Percentiles rank a stretch among this genome's conserved stretches.
phyloP scores from a whole-genome alignment of 1,284 basidiomycete species.

The Rhizoctonia solani region DNA sequence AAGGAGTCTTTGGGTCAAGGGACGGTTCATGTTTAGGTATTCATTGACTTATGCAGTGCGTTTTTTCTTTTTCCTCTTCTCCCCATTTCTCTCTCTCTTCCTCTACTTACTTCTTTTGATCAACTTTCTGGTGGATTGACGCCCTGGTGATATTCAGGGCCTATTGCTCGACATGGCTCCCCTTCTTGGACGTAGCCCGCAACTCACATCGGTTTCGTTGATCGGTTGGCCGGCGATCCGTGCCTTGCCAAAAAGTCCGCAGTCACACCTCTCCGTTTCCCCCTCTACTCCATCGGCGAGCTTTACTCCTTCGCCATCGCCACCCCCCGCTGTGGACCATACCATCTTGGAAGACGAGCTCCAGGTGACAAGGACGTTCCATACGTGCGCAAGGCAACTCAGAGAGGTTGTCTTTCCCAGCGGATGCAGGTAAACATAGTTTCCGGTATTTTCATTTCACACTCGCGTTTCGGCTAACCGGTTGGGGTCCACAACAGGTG shows the following conservation, averaged over 20 bases:
- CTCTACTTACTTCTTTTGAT: no score
- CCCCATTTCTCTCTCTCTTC: no score
- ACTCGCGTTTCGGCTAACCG: background rate
- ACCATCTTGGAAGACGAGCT: constrained; percentile 27
- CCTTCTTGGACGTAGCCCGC: constrained; percentile 24
- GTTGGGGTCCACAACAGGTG: background rate
- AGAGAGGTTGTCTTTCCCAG: constrained; percentile 27
- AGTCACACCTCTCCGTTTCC: constrained; percentile 7
- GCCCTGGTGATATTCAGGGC: constrained; percentile 27
- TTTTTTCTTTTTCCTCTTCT: background rate
- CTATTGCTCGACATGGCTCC: constrained; percentile 28
- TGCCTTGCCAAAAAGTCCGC: constrained; percentile 14
- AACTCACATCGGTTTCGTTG: constrained; percentile 17
- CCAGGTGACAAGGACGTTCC: constrained; percentile 30
- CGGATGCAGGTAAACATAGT: constrained; percentile 29
- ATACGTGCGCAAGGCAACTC: constrained; percentile 26
- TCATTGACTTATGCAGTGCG: constrained; percentile 26
- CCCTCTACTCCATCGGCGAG: constrained; percentile 26
- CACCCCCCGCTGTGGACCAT: constrained; percentile 17
- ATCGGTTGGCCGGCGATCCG: constrained; percentile 19
- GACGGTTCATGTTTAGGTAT: constrained; percentile 16
- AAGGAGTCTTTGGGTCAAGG: constrained; percentile 15
- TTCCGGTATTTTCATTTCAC: background rate
- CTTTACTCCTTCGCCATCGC: constrained; percentile 26
- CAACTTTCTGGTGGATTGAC: constrained; percentile 8